Conservation (phyloP, 176 grass and related monocot species). For the Oryza meyeriana region DNA sequence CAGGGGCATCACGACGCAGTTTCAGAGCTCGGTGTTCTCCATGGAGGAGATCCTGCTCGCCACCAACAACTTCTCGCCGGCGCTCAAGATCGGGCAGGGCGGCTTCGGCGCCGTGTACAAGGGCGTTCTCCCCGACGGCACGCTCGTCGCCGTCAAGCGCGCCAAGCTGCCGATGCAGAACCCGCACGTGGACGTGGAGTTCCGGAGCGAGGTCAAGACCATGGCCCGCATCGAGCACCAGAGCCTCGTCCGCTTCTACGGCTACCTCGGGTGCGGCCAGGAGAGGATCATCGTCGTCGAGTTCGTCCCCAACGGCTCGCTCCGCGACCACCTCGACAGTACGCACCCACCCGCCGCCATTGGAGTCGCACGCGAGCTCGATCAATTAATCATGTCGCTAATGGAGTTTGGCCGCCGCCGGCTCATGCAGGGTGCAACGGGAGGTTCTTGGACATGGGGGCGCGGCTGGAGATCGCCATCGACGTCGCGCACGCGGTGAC, state of each 20-base stretch:
- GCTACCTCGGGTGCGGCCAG: constrained; percentile 74
- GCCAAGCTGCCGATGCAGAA: constrained; percentile 59
- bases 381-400: background rate
- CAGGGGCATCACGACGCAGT: background rate
- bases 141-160: constrained; percentile 83
- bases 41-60: constrained; percentile 69
- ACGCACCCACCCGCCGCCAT: too few species aligned
- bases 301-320: constrained; percentile 86
- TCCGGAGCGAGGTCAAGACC: constrained; percentile 81
- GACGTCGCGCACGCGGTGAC: constrained; percentile 92
- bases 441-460: constrained; percentile 46
- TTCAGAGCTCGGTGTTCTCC: constrained; percentile 56
- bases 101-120: constrained; percentile 75
- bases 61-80: constrained; percentile 76
- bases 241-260: constrained; percentile 74
- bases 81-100: constrained; percentile 80
- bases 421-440: constrained; percentile 40
- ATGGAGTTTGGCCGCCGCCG: background rate
- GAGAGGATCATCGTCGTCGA: constrained; percentile 76
- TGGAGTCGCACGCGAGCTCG: background rate
- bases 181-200: constrained; percentile 64
- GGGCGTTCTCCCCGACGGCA: constrained; percentile 74
- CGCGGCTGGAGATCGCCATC: constrained; percentile 74
- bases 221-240: constrained; percentile 73
- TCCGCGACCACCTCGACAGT: constrained; percentile 87